Evolutionary conservation across 192 early-diverging fungal genomes (phyloP).

Genomic region (Dissophora globulifera): DNA sequence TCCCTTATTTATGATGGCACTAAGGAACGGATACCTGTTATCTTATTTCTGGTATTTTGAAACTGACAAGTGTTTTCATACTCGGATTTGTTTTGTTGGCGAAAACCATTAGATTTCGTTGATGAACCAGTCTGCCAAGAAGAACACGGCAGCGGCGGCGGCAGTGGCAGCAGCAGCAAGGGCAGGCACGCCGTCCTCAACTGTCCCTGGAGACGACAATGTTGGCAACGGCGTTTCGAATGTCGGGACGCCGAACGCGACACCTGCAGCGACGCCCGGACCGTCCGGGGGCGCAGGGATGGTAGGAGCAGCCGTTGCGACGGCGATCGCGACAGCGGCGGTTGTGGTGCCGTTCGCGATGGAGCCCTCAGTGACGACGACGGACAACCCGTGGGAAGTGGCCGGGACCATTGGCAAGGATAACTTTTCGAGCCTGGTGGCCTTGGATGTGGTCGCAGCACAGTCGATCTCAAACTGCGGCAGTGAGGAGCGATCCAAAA

Average conservation of each 20-base stretch:
- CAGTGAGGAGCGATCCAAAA: constrained; percentile 75
- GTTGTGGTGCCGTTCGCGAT: constrained; percentile 30
- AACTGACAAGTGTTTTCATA: not conserved
- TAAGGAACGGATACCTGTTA: too few species aligned
- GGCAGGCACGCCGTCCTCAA: constrained; percentile 37
- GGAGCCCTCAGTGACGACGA: constrained; percentile 47
- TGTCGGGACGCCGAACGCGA: constrained; percentile 23
- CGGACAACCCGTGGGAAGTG: constrained; percentile 40
- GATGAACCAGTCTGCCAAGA: constrained; percentile 21
- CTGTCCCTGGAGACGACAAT: constrained; percentile 15
- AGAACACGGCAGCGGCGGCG: constrained; percentile 29
- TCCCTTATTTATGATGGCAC: too few species aligned
- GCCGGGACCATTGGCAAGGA: constrained; percentile 49
- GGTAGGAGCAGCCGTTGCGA: not conserved
- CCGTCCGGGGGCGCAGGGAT: constrained; percentile 18
- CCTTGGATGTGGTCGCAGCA: constrained; percentile 76
- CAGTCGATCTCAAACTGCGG: constrained; percentile 73
- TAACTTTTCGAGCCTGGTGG: constrained; percentile 39
- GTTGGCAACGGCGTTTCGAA: constrained; percentile 5
- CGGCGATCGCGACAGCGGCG: not conserved
- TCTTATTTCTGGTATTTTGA: too few species aligned
- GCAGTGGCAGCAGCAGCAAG: constrained; percentile 35
- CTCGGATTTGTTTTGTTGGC: not conserved
- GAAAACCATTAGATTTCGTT: constrained; percentile 16
- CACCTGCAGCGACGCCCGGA: constrained; percentile 23